Evolutionary conservation across 2,329 filamentous ascomycete genomes (phyloP).

Genomic region (Cercospora sp.): DNA sequence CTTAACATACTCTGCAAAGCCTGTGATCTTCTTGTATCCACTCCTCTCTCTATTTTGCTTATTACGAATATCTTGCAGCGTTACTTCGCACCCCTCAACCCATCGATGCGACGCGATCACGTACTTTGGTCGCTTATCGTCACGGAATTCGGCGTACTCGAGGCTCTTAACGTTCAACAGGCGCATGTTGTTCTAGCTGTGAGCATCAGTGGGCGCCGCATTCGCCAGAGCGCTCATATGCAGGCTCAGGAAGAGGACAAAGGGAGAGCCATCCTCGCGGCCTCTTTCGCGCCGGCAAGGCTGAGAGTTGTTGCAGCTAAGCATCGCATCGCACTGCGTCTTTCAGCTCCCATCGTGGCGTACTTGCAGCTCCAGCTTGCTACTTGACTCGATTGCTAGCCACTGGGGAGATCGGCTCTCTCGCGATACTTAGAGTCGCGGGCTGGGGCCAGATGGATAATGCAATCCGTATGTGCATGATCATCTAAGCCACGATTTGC

Average conservation of each 20-base stretch:
- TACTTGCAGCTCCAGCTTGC: not conserved
- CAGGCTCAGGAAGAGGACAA: not conserved
- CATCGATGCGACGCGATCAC: conserved; percentile 29
- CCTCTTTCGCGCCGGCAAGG: not conserved
- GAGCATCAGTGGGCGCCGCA: not conserved
- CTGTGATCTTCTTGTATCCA: conserved; percentile 27
- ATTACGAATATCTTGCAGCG: conserved; percentile 21
- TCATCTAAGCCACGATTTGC: too few species aligned
- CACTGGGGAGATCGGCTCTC: too few species aligned
- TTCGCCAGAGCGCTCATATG: not conserved
- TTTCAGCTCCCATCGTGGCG: not conserved
- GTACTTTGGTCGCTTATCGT: conserved; percentile 22
- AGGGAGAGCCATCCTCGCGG: not conserved
- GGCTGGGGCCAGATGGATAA: too few species aligned
- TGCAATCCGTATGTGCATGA: too few species aligned
- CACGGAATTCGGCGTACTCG: conserved; percentile 21
- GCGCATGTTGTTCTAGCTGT: conserved; percentile 14
- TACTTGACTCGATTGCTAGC: too few species aligned
- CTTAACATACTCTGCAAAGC: conserved; percentile 24
- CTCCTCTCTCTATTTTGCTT: conserved; percentile 11
- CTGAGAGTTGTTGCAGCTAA: conserved; percentile 2
- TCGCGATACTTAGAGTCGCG: too few species aligned
- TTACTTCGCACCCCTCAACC: conserved; percentile 18
- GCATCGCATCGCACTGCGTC: not conserved
- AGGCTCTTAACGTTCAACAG: conserved; percentile 24